Conservation (phyloP, 257 asterid species). For the Solanum pennellii region DNA sequence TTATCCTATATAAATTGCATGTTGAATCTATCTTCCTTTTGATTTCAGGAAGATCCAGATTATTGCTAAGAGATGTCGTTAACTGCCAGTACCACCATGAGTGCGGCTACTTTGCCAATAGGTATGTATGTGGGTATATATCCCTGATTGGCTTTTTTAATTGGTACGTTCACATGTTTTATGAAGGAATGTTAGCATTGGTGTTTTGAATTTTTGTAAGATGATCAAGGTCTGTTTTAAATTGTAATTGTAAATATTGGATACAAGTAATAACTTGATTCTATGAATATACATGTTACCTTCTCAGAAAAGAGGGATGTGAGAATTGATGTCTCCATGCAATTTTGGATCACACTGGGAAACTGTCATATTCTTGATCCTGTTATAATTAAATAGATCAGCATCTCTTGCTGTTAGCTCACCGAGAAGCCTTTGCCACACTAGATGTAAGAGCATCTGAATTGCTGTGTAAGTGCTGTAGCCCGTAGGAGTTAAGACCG, state of each 20-base stretch:
- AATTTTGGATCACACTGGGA: background rate
- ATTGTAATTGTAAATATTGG: background rate
- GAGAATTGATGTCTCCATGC: background rate
- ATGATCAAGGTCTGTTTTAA: background rate
- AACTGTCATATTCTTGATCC: background rate
- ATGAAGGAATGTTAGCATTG: background rate
- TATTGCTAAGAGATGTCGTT: slow-evolving; percentile 22
- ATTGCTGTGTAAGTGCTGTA: background rate
- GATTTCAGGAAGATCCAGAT: background rate
- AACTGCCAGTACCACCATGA: slow-evolving; percentile 17
- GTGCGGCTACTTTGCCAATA: slow-evolving; percentile 15
- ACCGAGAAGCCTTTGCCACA: background rate
- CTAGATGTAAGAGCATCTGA: background rate
- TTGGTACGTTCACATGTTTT: background rate
- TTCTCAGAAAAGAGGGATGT: background rate
- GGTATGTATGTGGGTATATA: slow-evolving; percentile 27
- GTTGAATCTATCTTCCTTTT: background rate
- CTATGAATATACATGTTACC: background rate
- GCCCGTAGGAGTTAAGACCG: background rate
- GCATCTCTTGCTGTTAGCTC: background rate
- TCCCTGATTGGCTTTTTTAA: background rate
- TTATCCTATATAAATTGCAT: background rate
- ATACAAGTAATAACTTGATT: background rate
- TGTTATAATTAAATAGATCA: background rate
- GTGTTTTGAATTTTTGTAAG: background rate